Evolutionary conservation across 2,329 filamentous ascomycete genomes (phyloP).

Genomic region (Aspergillus alliaceus): DNA sequence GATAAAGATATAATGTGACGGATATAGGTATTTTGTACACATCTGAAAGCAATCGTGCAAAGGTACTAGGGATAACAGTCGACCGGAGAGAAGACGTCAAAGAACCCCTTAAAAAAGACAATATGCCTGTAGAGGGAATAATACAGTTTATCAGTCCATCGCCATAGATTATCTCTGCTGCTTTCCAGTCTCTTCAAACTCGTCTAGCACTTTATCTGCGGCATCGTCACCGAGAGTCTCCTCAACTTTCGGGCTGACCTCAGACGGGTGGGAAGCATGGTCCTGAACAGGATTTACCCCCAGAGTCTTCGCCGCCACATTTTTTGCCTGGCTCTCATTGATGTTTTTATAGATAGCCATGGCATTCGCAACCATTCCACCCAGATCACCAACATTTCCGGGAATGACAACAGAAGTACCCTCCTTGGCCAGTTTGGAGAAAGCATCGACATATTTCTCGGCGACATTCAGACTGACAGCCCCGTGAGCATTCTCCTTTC

Average conservation of each 20-base stretch:
- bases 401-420: constrained; percentile 94
- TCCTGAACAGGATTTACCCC: constrained; percentile 21
- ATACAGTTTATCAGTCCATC: neutral
- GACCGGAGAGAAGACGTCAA: constrained; percentile 1
- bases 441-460: constrained; percentile 97
- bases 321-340: constrained; percentile 72
- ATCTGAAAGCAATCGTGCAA: constrained; percentile 8
- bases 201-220: constrained; percentile 50
- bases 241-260: constrained; percentile 17
- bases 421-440: constrained; percentile 88
- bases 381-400: constrained; percentile 94
- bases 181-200: constrained; percentile 47
- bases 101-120: neutral
- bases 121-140: neutral
- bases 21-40: neutral
- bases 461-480: constrained; percentile 87
- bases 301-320: constrained; percentile 49
- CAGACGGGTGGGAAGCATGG: constrained; percentile 16
- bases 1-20: constrained; percentile 5
- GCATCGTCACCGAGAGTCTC: constrained; percentile 36
- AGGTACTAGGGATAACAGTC: neutral
- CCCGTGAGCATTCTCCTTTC: constrained; percentile 72
- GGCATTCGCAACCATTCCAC: constrained; percentile 93
- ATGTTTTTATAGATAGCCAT: constrained; percentile 96
- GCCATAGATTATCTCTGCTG: constrained; percentile 26